Conservation (phyloP, 129 eudicot species). For the Pulicaria dysenterica region DNA sequence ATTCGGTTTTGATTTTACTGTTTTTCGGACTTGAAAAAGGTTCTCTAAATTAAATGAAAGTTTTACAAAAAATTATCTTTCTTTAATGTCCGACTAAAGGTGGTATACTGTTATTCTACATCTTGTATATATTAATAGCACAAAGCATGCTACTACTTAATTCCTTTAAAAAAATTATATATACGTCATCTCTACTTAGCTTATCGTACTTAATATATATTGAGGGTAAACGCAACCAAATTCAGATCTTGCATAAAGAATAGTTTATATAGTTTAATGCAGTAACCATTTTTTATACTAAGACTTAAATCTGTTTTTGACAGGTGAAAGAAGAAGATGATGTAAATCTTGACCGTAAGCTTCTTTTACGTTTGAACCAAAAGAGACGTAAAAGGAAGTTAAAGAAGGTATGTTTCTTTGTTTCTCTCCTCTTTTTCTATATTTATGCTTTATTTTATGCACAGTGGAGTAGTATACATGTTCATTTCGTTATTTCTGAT, state of each 20-base stretch:
- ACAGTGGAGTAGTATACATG: not conserved
- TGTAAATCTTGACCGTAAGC: conserved; percentile 61
- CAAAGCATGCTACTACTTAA: not conserved
- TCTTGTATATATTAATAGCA: not conserved
- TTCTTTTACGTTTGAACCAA: conserved; percentile 59
- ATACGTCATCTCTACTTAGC: not conserved
- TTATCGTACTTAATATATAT: not conserved
- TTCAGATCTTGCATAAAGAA: not conserved
- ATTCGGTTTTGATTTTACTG: too few relatives aligned
- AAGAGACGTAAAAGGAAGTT: conserved; percentile 68
- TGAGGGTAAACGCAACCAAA: not conserved
- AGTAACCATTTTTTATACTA: not conserved
- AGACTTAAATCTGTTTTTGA: conserved; percentile 21
- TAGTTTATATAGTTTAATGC: not conserved
- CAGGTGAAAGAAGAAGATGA: conserved; percentile 99
- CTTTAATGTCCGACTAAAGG: too few relatives aligned
- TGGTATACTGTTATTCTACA: too few relatives aligned
- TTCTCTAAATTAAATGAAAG: too few relatives aligned
- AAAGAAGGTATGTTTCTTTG: conserved; percentile 51
- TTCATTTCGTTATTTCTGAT: conserved; percentile 4
- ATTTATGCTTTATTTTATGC: not conserved
- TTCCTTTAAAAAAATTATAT: not conserved
- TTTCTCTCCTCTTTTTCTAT: conserved; percentile 16
- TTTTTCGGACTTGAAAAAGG: too few relatives aligned
- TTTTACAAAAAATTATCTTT: too few relatives aligned